phyloP scores from a whole-genome alignment of 148 eudicot genomes.

The Bassia scoparia region DNA sequence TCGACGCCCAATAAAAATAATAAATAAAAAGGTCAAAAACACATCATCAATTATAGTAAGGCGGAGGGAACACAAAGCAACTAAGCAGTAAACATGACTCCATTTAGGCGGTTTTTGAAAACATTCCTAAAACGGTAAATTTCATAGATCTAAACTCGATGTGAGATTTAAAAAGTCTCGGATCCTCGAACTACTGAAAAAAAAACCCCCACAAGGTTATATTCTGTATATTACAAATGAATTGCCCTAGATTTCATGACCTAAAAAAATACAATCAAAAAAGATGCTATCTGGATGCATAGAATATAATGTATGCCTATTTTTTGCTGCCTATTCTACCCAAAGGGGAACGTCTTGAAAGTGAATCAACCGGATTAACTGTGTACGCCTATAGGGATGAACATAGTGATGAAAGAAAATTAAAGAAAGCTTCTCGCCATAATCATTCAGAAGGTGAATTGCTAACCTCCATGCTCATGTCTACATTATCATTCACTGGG shows the following conservation, averaged over 20 bases:
- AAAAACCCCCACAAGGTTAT: neutral
- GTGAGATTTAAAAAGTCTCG: slow-evolving; percentile 12
- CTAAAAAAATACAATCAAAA: slow-evolving; percentile 17
- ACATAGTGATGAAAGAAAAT: slow-evolving; percentile 38
- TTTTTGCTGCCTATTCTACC: slow-evolving; percentile 19
- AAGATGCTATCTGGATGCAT: slow-evolving; percentile 4
- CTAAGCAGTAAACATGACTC: too few relatives aligned
- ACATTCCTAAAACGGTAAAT: too few relatives aligned
- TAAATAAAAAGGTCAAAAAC: too few relatives aligned
- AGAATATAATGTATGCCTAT: slow-evolving; percentile 17
- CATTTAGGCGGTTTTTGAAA: too few relatives aligned
- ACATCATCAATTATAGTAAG: too few relatives aligned
- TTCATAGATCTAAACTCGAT: too few relatives aligned
- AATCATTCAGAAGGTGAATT: slow-evolving; percentile 30
- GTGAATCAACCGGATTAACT: slow-evolving; percentile 13
- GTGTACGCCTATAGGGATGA: slow-evolving; percentile 42
- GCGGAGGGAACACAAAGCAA: too few relatives aligned
- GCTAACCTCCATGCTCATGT: slow-evolving; percentile 26
- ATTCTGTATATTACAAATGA: slow-evolving; percentile 22
- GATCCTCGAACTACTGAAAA: slow-evolving; percentile 7
- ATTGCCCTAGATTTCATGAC: slow-evolving; percentile 25
- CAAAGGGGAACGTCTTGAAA: neutral
- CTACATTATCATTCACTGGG: slow-evolving; percentile 28
- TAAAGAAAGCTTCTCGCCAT: slow-evolving; percentile 53
- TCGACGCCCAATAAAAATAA: too few relatives aligned